Base-by-base conservation (phyloP, 495 filamentous ascomycete species). In the Neurospora sp. region DNA sequence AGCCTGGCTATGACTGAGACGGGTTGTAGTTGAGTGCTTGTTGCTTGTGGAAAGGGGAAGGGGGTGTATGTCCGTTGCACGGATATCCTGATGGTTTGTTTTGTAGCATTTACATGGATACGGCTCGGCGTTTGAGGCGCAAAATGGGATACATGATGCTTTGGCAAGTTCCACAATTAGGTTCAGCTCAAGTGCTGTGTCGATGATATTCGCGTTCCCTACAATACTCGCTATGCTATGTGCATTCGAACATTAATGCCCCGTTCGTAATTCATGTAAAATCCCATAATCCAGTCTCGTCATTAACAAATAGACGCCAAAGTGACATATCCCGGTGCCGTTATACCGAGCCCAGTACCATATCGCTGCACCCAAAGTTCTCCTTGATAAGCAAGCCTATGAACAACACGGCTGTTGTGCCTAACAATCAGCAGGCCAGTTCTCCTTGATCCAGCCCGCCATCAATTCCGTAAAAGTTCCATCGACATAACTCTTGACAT, bases 381-480 rank as follows among this genome's bases (percentile, higher is more conserved):
- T 0, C 35, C 35, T 3, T 35, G 3, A 35, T 35, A 35, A 35
- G 35, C 4, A 5, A 35, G 35, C 4, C 35, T 41, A 31, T 62
- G 54, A 62, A 62, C 54, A 31, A 8, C 23, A 62, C 12, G 2
- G 54, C 12, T 62, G 54, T 14, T 31, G 54, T 40, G 6, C 9
- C 66, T 66, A 74, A 74, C 90, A 91, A 37, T 86, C 78, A 48
- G 80, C 79, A 44, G 83, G 77, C 96, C 96, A 99, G 78, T 97
- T 86, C 81, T 87, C 83, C 81, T 88, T 85, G 16, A 97, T 90
- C 94, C 94, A 98, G 5, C 85, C 83, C 41, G 89, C 82, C 77
- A 98, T 89, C 62, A 96, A 74, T 41, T 90, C 87, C 4, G 93
- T 97, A 76, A 98, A 86, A 3, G 87, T 92, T 5, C 88, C 88